Evolutionary conservation across 2,329 filamentous ascomycete genomes (phyloP).

Genomic region (Graphilbum sp.): DNA sequence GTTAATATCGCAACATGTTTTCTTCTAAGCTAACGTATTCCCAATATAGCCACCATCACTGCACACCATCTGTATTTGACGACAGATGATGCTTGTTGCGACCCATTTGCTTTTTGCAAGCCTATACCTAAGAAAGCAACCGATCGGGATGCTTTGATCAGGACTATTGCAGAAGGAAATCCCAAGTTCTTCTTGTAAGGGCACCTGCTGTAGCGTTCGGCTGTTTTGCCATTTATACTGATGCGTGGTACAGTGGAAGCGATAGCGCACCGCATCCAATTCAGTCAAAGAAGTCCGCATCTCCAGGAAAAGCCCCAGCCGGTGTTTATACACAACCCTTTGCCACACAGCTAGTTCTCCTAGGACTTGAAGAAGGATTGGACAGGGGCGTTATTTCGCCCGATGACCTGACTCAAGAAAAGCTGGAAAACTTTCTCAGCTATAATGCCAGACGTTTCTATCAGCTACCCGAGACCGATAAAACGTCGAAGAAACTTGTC

Average conservation of each 20-base stretch:
- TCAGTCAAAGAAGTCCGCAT: constrained; percentile 34
- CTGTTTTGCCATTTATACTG: constrained; percentile 9
- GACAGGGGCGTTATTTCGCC: constrained; percentile 33
- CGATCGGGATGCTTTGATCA: constrained; percentile 56
- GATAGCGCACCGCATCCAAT: constrained; percentile 55
- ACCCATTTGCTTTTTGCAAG: constrained; percentile 34
- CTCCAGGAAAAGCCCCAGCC: constrained; percentile 40
- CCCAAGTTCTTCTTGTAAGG: constrained; percentile 46
- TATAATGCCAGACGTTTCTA: constrained; percentile 38
- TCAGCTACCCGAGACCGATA: constrained; percentile 16
- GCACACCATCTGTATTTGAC: constrained; percentile 66
- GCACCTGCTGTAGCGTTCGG: neutral
- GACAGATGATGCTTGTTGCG: constrained; percentile 10
- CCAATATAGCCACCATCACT: constrained; percentile 57
- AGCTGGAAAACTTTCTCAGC: constrained; percentile 37
- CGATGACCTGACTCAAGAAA: constrained; percentile 35
- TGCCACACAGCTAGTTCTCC: constrained; percentile 40
- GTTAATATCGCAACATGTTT: too few relatives aligned
- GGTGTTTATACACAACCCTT: constrained; percentile 70
- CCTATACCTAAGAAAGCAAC: constrained; percentile 58
- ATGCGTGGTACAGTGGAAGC: constrained; percentile 23
- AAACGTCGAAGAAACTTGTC: constrained; percentile 14
- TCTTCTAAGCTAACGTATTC: too few relatives aligned
- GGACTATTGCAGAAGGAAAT: constrained; percentile 40
- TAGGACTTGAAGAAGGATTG: constrained; percentile 45